Evolutionary conservation across 495 filamentous ascomycete genomes (phyloP).

Genomic region (Jackrogersella minutella): DNA sequence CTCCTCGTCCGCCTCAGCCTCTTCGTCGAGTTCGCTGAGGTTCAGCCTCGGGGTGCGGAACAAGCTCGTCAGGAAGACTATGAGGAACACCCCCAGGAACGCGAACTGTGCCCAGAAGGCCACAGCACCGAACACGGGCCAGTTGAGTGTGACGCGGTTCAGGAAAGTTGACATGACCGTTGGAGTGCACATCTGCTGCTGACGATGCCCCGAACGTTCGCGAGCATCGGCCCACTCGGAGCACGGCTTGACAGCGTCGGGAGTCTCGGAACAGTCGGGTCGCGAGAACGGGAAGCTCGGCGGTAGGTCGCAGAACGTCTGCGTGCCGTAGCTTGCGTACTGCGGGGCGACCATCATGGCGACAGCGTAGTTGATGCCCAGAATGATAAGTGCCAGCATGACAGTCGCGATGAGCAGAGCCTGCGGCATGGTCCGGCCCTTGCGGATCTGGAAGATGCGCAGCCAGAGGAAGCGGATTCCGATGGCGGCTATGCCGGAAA

Average conservation of each 20-base stretch:
- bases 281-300: constrained; percentile 63
- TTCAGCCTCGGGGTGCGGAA: constrained; percentile 82
- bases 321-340: constrained; percentile 92
- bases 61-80: constrained; percentile 76
- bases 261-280: constrained; percentile 81
- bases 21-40: constrained; percentile 78
- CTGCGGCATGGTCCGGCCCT: constrained; percentile 88
- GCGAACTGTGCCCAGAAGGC: constrained; percentile 95
- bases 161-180: constrained; percentile 90
- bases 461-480: constrained; percentile 98
- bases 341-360: constrained; percentile 93
- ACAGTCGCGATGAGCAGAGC: constrained; percentile 91
- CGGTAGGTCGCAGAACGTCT: constrained; percentile 85
- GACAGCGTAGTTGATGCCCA: constrained; percentile 90
- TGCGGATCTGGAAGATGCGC: constrained; percentile 85
- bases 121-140: constrained; percentile 92
- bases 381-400: constrained; percentile 84
- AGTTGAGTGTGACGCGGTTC: constrained; percentile 93
- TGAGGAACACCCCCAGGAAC: constrained; percentile 83
- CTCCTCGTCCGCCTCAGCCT: constrained; percentile 93
- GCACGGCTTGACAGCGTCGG: constrained; percentile 77
- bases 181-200: constrained; percentile 81
- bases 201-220: constrained; percentile 54
- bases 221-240: constrained; percentile 68
- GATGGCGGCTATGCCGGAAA: constrained; percentile 83